A percentile compares a stretch with the other conserved stretches of the same genome.
These are phyloP conservation scores for Cylindrotheca closterium DNA, from an alignment of 108 stramenopile genomes.

Conservation along the genomic window DNA sequence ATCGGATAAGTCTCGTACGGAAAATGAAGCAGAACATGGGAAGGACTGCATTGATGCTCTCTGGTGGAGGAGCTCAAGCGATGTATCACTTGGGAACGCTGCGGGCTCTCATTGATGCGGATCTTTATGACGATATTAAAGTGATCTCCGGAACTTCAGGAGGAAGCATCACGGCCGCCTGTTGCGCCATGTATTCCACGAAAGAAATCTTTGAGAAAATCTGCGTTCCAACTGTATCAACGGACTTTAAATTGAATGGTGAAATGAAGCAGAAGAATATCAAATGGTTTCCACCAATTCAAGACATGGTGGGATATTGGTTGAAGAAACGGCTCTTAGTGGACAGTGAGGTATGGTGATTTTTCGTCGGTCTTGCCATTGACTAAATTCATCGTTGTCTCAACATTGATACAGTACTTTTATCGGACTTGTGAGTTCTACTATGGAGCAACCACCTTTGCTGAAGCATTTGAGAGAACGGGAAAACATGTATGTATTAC, in stretches of 20 bases:
- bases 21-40: slow-evolving; percentile 91
- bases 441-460: slow-evolving; percentile 84
- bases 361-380: background rate
- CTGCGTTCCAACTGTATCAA: slow-evolving; percentile 78
- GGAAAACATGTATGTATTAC: slow-evolving; percentile 93
- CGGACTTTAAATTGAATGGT: slow-evolving; percentile 81
- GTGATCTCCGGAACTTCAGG: slow-evolving; percentile 91
- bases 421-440: slow-evolving; percentile 84
- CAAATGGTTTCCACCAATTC: slow-evolving; percentile 83
- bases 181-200: slow-evolving; percentile 80
- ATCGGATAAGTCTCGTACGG: slow-evolving; percentile 64
- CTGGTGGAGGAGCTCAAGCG: slow-evolving; percentile 90
- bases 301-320: slow-evolving; percentile 81
- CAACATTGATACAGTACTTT: slow-evolving; percentile 23
- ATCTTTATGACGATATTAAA: slow-evolving; percentile 77
- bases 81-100: slow-evolving; percentile 94
- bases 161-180: slow-evolving; percentile 87
- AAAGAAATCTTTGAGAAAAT: slow-evolving; percentile 77
- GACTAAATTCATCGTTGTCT: background rate
- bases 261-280: slow-evolving; percentile 77
- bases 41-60: slow-evolving; percentile 86
- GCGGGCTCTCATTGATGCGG: slow-evolving; percentile 76
- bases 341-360: slow-evolving; percentile 54
- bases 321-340: slow-evolving; percentile 74
- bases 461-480: slow-evolving; percentile 90